Conservation (phyloP, 176 grass and related monocot species). For the Avena insularis region DNA sequence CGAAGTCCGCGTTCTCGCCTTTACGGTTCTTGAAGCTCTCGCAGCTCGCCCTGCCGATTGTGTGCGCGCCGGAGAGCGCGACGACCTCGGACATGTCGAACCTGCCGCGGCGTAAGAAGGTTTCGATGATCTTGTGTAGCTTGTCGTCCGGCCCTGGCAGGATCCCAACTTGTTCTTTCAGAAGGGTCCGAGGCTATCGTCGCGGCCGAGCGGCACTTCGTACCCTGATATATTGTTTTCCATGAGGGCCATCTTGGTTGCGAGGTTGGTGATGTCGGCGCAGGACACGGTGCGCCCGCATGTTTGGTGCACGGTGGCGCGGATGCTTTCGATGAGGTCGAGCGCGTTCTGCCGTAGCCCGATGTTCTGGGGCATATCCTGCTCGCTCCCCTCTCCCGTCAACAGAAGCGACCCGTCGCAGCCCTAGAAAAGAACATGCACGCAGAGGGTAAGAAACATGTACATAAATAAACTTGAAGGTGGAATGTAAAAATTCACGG, state of each 20-base stretch:
- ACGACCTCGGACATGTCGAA: constrained; percentile 34
- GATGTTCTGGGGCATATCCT: background rate
- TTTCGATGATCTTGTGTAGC: background rate
- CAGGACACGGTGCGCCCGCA: constrained; percentile 54
- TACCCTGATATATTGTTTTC: constrained; percentile 30
- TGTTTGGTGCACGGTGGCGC: background rate
- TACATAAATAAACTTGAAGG: too few relatives aligned
- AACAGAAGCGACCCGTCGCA: constrained; percentile 57
- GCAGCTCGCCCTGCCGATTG: constrained; percentile 46
- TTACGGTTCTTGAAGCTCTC: background rate
- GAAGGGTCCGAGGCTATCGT: constrained; percentile 26
- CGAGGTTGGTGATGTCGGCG: constrained; percentile 53
- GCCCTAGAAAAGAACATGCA: background rate
- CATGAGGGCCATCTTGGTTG: constrained; percentile 44
- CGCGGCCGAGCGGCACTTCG: constrained; percentile 45
- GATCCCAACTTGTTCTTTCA: too few relatives aligned
- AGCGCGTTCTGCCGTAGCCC: constrained; percentile 30
- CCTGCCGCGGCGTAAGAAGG: background rate
- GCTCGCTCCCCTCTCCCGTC: constrained; percentile 36
- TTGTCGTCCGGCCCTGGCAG: background rate
- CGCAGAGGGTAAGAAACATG: too few relatives aligned
- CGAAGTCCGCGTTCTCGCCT: background rate
- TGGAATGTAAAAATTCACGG: too few relatives aligned
- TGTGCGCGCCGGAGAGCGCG: constrained; percentile 42
- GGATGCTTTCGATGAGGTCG: constrained; percentile 44